Base-by-base conservation (phyloP, 805 yeast species). In the Diddensiella santjacobensis region DNA sequence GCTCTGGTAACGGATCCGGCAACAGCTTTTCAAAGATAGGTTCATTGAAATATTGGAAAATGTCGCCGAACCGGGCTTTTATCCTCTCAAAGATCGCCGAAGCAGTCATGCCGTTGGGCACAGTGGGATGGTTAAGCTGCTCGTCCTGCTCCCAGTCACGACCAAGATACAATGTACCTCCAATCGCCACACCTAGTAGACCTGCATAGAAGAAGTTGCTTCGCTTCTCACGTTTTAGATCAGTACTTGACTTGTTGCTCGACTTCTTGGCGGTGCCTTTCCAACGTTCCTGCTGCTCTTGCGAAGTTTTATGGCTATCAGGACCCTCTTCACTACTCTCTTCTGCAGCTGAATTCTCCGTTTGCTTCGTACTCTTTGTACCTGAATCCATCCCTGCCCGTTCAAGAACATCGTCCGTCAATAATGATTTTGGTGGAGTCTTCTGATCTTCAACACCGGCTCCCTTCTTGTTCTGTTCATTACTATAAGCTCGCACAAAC, bases 21-120 rank as follows among this genome's bases (percentile, higher is more conserved):
- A 95, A 78, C 61, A 93, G 78, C 65, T 89, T 89, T 52, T 89
- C 95, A 66, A 85, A 88, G 15, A 87, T 95, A 10, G 99, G 99
- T 57, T 91, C 98, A 53, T 85, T 81, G 73, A 91, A 91, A 54
- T 84, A 84, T 41, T 83, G 81, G 64, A 89, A 83, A 51, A 87
- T 75, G 37, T 87, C 83, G 49, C 80, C 73, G 51, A 84, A 74
- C 71, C 99, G 80, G 49, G 81, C 80, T 54, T 67, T 73, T 57
- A 85, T 75, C 63, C 99, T 78, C 20, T 72, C 73, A 71, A 80
- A 83, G 71, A 88, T 77, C 44, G 79, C 73, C 17, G 63, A 69
- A 4, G 87, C 83, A 3, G 84, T 65, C 63, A 78, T 83, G 0
- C 96, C 96, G 62, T 83, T 78, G 29, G 70, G 75, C 52, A 84